Percentiles rank a stretch among this genome's conserved stretches.
These are phyloP conservation scores for Globisporangium echinulatum DNA, from an alignment of 352 stramenopile genomes.

Conservation along the genomic window DNA sequence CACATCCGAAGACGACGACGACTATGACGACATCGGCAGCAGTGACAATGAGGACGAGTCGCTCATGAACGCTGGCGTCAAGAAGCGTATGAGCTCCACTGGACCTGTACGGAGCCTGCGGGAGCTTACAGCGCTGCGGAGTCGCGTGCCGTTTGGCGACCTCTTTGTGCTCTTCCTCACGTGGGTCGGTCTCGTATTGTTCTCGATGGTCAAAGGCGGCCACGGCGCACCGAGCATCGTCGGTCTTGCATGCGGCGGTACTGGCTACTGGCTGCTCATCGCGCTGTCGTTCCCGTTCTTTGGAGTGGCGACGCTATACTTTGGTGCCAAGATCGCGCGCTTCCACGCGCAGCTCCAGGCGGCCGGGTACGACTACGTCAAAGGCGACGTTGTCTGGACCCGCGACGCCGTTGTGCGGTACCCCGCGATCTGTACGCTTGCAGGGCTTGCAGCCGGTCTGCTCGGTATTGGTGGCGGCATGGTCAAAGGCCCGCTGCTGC, in stretches of 20 bases:
- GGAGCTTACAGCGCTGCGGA: slow-evolving; percentile 46
- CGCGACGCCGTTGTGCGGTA: slow-evolving; percentile 83
- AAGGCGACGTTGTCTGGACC: slow-evolving; percentile 95
- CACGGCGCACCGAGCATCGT: slow-evolving; percentile 71
- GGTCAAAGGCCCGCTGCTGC: slow-evolving; percentile 85
- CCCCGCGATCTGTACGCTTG: slow-evolving; percentile 61
- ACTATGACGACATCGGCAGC: slow-evolving; percentile 20
- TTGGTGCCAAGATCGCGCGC: slow-evolving; percentile 56
- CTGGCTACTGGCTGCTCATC: slow-evolving; percentile 64
- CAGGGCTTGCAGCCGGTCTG: slow-evolving; percentile 64
- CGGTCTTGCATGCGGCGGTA: slow-evolving; percentile 53
- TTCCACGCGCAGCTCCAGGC: slow-evolving; percentile 55
- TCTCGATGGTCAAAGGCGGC: slow-evolving; percentile 74
- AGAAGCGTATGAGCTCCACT: slow-evolving; percentile 27
- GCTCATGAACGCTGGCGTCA: slow-evolving; percentile 37
- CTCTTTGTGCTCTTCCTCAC: slow-evolving; percentile 66
- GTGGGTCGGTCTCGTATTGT: slow-evolving; percentile 70
- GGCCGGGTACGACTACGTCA: slow-evolving; percentile 89
- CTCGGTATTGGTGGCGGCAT: slow-evolving; percentile 89
- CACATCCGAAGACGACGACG: slow-evolving; percentile 16
- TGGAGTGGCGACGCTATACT: slow-evolving; percentile 62
- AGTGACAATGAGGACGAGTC: slow-evolving; percentile 47
- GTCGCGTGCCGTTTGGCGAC: slow-evolving; percentile 50
- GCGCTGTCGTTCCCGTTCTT: slow-evolving; percentile 69
- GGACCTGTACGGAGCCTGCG: slow-evolving; percentile 24